phyloP scores from a whole-genome alignment of 129 eudicot genomes.

The Helianthus annuus region DNA sequence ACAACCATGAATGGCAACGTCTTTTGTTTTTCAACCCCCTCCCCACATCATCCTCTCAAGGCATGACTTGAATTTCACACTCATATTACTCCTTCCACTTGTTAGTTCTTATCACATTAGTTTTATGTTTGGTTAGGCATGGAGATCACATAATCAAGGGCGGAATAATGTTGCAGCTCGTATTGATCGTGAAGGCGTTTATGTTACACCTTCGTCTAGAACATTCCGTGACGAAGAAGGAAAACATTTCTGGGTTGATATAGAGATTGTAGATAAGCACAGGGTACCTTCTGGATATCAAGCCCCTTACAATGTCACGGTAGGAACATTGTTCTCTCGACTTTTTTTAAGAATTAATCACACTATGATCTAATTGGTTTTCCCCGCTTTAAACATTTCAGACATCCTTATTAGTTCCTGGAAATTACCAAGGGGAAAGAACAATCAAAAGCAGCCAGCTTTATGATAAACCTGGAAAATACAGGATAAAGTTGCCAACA shows the following conservation, averaged over 20 bases:
- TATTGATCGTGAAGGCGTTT: slow-evolving; percentile 75
- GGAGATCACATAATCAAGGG: slow-evolving; percentile 94
- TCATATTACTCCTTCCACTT: neutral
- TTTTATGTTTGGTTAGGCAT: slow-evolving; percentile 52
- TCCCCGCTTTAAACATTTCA: slow-evolving; percentile 23
- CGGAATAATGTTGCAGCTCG: slow-evolving; percentile 81
- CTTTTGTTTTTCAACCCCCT: slow-evolving; percentile 93
- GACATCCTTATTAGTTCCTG: slow-evolving; percentile 91
- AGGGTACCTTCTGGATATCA: slow-evolving; percentile 93
- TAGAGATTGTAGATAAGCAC: slow-evolving; percentile 88
- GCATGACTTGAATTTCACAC: slow-evolving; percentile 35
- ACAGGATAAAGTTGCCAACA: slow-evolving; percentile 82
- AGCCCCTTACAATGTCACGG: slow-evolving; percentile 97
- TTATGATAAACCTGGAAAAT: slow-evolving; percentile 65
- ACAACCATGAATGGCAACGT: slow-evolving; percentile 99
- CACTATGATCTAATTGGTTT: slow-evolving; percentile 18
- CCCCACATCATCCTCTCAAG: slow-evolving; percentile 97
- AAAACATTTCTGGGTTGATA: slow-evolving; percentile 86
- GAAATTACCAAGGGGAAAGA: slow-evolving; percentile 95
- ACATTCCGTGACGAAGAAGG: slow-evolving; percentile 99
- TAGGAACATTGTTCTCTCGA: slow-evolving; percentile 29
- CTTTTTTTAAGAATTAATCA: neutral
- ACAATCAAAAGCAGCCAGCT: slow-evolving; percentile 65
- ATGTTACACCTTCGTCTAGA: slow-evolving; percentile 85
- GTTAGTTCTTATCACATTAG: neutral